A percentile compares a stretch with the other conserved stretches of the same genome.
phyloP scores from a whole-genome alignment of 1,284 basidiomycete species.

The Ustilago curta region DNA sequence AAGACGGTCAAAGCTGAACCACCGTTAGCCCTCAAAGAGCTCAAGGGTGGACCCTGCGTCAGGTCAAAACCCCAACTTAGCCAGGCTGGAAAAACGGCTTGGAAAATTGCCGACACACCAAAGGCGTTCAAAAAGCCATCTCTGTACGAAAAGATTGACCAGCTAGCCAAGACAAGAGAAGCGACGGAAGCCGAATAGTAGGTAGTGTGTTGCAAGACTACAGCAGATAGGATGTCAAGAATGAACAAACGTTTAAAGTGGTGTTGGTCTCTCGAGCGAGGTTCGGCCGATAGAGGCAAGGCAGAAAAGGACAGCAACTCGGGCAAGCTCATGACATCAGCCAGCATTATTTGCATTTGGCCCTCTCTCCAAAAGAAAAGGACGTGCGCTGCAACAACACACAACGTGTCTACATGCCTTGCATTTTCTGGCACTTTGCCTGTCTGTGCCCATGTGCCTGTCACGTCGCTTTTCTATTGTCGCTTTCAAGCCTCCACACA shows the following conservation, averaged over 20 bases:
- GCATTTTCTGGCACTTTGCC: constrained; percentile 8
- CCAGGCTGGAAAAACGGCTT: background rate
- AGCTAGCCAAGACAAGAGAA: too few species aligned
- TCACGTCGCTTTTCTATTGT: background rate
- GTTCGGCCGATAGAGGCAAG: constrained; percentile 14
- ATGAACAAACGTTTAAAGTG: too few species aligned
- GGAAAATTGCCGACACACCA: background rate
- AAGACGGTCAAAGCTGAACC: background rate
- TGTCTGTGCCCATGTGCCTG: constrained; percentile 15
- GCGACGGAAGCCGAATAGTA: too few species aligned
- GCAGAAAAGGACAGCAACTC: background rate
- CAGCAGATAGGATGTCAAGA: too few species aligned
- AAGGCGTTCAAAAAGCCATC: background rate
- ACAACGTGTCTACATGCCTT: constrained; percentile 18
- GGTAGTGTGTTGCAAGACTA: too few species aligned
- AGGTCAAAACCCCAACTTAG: background rate
- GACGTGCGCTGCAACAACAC: constrained; percentile 7
- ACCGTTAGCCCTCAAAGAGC: background rate
- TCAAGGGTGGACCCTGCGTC: constrained; percentile 4
- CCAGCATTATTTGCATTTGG: constrained; percentile 8
- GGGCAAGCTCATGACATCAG: constrained; percentile 18
- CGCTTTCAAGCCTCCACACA: constrained; percentile 13
- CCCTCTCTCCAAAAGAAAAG: background rate
- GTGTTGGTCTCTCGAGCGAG: background rate
- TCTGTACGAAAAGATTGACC: too few species aligned